Conservation (phyloP, 83 land plant species). For the Picea engelmannii region DNA sequence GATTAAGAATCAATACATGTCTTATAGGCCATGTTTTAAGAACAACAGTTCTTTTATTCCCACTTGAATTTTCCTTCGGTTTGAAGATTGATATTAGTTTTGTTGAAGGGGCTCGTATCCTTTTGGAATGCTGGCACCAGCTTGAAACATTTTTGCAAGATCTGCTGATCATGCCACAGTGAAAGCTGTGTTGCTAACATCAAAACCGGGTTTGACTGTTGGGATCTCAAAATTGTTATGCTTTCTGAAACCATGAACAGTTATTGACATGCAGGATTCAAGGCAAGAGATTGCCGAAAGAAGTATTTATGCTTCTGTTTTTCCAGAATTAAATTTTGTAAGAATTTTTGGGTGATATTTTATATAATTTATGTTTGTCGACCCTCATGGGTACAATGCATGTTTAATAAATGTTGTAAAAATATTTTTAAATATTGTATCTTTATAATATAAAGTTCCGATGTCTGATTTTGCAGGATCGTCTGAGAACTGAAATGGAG, state of each 20-base stretch:
- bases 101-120: neutral
- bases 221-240: neutral
- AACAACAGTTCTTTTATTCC: too few relatives aligned
- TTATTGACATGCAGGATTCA: neutral
- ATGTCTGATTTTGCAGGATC: conserved; percentile 58
- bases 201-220: neutral
- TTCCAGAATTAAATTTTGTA: neutral
- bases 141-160: neutral
- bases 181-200: neutral
- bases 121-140: neutral
- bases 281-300: neutral
- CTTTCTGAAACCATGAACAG: conserved; percentile 8
- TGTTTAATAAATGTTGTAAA: neutral
- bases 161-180: neutral
- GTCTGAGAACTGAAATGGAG: conserved; percentile 72
- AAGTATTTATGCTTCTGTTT: neutral
- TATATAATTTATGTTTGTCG: neutral
- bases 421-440: neutral
- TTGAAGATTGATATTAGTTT: neutral
- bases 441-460: too few relatives aligned
- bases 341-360: neutral
- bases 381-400: neutral
- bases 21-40: too few relatives aligned
- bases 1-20: too few relatives aligned
- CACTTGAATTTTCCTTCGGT: too few relatives aligned